Evolutionary conservation across 768 basidiomycete species (phyloP), one percentile per base, ranked within the genome.

Genomic region (Kwoniella pini): DNA sequence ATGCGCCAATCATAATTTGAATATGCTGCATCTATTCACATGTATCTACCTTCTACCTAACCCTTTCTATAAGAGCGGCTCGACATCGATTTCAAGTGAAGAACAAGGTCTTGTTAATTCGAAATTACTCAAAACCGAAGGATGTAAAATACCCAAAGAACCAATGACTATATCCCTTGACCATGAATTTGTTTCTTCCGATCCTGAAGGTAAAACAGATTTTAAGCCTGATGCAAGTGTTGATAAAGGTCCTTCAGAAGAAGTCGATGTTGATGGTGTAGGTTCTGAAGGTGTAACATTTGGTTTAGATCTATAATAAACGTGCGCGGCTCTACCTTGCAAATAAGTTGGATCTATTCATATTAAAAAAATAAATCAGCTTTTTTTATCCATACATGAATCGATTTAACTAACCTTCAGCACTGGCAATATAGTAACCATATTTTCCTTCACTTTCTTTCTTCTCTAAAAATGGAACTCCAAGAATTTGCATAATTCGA

Each of bases 101-200:
- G 94, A 97, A 80, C 94, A 97, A 19, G 95, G 95, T 80, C 90
- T 94, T 40, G 84, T 85, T 63, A 98, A 88, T 79, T 98, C 94
- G 79, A 95, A 99, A 74, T 91, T 92, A 69, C 86, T 85, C 57
- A 99, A 81, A 3, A 98, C 96, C 5, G 81, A 84, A 9, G 96
- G 96, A 78, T 99, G 95, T 52, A 99, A 81, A 68, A 97, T 90
- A 27, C 96, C 96, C 60, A 99, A 81, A n/a, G 82, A 85, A 42
- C 96, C 96, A 65, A 99, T 89, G 63, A 84, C 82, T 30, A 86
- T 74, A 78, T 98, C 96, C 54, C 79, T 70, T 3, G 39, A 51
- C 36, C 42, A 54, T 4, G 53, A 31, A 19, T 79, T 71, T 54
- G 78, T 71, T 54, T 80, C 65, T 33, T 39, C 50, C 24, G 43